Evolutionary conservation across 2,329 filamentous ascomycete species (phyloP), one percentile per base, ranked within the genome.

Genomic region (Camillea tinctor): DNA sequence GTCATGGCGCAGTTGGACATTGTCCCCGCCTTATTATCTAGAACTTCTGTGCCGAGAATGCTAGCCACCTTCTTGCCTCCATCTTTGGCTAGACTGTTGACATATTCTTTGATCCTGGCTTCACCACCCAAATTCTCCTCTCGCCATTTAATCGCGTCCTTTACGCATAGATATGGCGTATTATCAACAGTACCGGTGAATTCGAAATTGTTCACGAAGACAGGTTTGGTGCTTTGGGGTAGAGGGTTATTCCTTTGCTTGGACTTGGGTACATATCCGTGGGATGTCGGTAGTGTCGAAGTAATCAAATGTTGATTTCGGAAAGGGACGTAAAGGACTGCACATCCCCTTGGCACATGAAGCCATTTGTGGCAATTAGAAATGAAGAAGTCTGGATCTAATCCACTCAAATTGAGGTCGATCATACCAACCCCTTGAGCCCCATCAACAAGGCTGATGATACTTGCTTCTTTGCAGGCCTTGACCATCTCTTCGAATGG

Each of bases 361-460:
- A 97, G 85, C 94, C 94, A 98, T 79, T 96, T 96, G 79, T 96
- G 91, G 68, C 88, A 91, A 73, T 97, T 97, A 58, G 83, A 89
- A 15, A 94, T 84, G 70, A 96, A 91, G 77, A 96, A 97, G 74
- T 97, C 93, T 0, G 92, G 88, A 63, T 93, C 84, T 2, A 93
- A 77, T 3, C 76, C 73, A 0, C 72, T 64, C 15, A 97, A 76
- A 73, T 96, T 85, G 7, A 97, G 74, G 1, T 83, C 80, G 7
- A 97, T 81, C 75, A 95, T 89, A 1, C 94, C 94, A 22, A 96
- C 77, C 1, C 89, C 89, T 75, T 98, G 94, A 0, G 94, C 94
- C 17, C 86, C 93, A 72, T 98, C 94, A 44, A 97, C 80, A 20
- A 92, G 78, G 67, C 89, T 93, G 57, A 94, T 71, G 2, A 97